Base-by-base conservation (phyloP, 163 green algal genomes). In the Scenedesmus sp. region DNA sequence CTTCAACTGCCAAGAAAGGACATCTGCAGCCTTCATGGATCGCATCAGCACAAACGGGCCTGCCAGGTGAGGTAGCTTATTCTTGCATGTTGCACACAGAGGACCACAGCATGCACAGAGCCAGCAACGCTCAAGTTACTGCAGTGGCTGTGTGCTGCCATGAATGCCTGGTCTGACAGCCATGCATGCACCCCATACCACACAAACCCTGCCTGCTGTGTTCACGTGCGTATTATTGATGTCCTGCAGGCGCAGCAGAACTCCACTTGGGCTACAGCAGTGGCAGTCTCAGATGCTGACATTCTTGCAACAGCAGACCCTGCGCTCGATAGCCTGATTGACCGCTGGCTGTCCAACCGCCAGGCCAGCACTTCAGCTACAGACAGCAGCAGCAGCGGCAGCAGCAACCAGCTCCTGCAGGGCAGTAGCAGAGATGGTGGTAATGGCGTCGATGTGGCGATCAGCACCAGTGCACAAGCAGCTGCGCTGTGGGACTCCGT, bases 311-410 rank as follows among this genome's bases (percentile, higher is more conserved):
- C 46, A 78, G 43, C 83, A 59, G 85, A 82, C 85, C 68, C 85
- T 46, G 59, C 85, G 6, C 65, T 89, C 1, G 85, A 89, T 44
- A 72, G 26, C n/a, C 44, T 89, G 33, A 72, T 89, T 10, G 85
- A 89, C 68, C 42, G 85, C 15, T 89, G 85, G 85, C 85, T 89
- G 0, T 89, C 85, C 42, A 83, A 89, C 40, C 24, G 30, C 13
- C 59, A n/a, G 9, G 85, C 85, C 26, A 89, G 85, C 85, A 89
- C 37, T 13, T 83, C 85, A 24, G 68, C 85, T 3, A 43, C 33
- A 5, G 44, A 51, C 33, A n/a, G 22, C 43, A 68, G 42, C 84
- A 81, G 84, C 43, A 65, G 61, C 59, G 4, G 10, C n/a, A 76
- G 83, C 83, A 79, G 56, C 40, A 43, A 26, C 16, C 61, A 81